phyloP scores from a whole-genome alignment of 495 filamentous ascomycete species.

The Hypoxylon lienhwacheense region DNA sequence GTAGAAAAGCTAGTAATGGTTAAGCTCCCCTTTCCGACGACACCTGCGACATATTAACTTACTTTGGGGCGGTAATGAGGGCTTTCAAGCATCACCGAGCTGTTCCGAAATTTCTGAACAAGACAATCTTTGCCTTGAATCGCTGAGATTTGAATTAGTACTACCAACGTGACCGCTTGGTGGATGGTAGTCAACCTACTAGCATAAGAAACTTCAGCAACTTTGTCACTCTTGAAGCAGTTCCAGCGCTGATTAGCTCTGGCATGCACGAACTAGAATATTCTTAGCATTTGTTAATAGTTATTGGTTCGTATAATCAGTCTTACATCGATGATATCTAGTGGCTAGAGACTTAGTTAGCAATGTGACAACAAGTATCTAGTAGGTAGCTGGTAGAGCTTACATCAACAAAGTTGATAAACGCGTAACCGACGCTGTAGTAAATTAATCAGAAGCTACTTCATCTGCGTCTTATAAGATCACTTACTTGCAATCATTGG shows the following conservation, averaged over 20 bases:
- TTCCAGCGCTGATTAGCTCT: slow-evolving; percentile 78
- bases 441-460: slow-evolving; percentile 36
- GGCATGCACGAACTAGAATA: slow-evolving; percentile 69
- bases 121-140: slow-evolving; percentile 90
- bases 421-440: slow-evolving; percentile 90
- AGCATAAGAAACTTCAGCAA: slow-evolving; percentile 90
- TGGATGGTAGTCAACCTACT: slow-evolving; percentile 58
- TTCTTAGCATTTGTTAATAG: slow-evolving; percentile 36
- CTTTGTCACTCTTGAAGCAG: slow-evolving; percentile 78
- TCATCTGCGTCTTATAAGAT: neutral
- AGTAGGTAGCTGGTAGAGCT: slow-evolving; percentile 36
- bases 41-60: slow-evolving; percentile 11
- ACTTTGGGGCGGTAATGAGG: slow-evolving; percentile 84
- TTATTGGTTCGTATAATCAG: neutral
- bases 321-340: slow-evolving; percentile 72
- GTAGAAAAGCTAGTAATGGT: slow-evolving; percentile 52
- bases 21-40: slow-evolving; percentile 18
- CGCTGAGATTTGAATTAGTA: slow-evolving; percentile 51
- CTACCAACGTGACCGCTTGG: neutral
- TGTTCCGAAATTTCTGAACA: slow-evolving; percentile 94
- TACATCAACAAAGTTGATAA: slow-evolving; percentile 90
- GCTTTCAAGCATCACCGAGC: slow-evolving; percentile 87
- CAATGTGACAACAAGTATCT: neutral
- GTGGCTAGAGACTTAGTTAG: slow-evolving; percentile 55
- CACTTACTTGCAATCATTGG: slow-evolving; percentile 84